phyloP scores from a whole-genome alignment of 2,329 filamentous ascomycete species.

The Lachnellula occidentalis region DNA sequence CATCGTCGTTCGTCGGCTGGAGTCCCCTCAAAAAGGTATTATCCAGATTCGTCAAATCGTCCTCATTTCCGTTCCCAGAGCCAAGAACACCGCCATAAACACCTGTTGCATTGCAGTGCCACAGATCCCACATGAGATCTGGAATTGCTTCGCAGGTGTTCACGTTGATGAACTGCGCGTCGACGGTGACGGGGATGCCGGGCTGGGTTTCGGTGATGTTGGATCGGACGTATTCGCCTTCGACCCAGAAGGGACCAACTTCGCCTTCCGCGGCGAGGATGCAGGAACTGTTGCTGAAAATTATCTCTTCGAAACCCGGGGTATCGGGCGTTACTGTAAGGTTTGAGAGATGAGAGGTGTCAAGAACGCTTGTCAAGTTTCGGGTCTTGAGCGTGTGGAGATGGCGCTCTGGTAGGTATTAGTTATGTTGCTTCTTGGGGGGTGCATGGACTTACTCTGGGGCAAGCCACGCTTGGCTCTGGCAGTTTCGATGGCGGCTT shows the following conservation, averaged over 20 bases:
- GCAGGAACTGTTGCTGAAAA: constrained; percentile 25
- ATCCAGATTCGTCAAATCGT: constrained; percentile 35
- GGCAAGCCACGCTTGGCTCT: constrained; percentile 30
- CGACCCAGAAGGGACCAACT: constrained; percentile 39
- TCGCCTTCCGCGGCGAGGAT: constrained; percentile 32
- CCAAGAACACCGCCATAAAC: constrained; percentile 45
- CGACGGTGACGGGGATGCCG: constrained; percentile 37
- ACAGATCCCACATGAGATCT: constrained; percentile 46
- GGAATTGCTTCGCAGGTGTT: constrained; percentile 47
- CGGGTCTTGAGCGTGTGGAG: constrained; percentile 7
- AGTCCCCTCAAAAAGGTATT: constrained; percentile 39
- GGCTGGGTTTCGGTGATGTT: constrained; percentile 36
- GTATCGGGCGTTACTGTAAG: constrained; percentile 30
- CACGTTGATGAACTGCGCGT: constrained; percentile 40
- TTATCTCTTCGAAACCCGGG: constrained; percentile 22
- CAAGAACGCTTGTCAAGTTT: constrained; percentile 11
- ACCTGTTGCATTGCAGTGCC: constrained; percentile 43
- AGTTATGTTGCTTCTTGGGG: not conserved
- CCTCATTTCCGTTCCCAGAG: constrained; percentile 38
- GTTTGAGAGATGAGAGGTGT: constrained; percentile 15
- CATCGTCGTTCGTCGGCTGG: constrained; percentile 36
- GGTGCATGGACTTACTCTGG: constrained; percentile 5
- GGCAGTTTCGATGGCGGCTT: constrained; percentile 29
- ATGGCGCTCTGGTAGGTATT: constrained; percentile 8
- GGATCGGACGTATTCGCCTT: constrained; percentile 44